A percentile compares a stretch with the other conserved stretches of the same genome.
Evolutionary conservation across 1,284 basidiomycete species (phyloP).

Genomic region (Fomitopsis betulina): DNA sequence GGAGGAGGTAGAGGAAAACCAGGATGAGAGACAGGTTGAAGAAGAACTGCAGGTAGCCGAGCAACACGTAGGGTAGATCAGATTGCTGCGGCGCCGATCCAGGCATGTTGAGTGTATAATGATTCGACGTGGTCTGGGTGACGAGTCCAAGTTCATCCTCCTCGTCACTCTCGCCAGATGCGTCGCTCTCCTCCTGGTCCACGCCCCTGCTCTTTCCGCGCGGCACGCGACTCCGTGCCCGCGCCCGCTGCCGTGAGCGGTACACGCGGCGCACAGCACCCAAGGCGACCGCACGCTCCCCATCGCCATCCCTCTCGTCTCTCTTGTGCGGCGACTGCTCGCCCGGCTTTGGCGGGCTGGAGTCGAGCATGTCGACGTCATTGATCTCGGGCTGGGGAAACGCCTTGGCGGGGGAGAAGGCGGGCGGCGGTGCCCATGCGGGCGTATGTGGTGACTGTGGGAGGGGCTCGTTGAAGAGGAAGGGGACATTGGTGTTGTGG

Average conservation of each 20-base stretch:
- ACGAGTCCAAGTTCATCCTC: slow-evolving; percentile 27
- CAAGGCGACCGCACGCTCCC: slow-evolving; percentile 44
- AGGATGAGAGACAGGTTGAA: slow-evolving; percentile 90
- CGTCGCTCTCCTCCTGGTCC: slow-evolving; percentile 34
- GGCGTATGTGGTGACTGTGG: slow-evolving; percentile 42
- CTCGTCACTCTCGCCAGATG: slow-evolving; percentile 32
- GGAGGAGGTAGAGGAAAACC: slow-evolving; percentile 80
- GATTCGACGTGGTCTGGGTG: slow-evolving; percentile 62
- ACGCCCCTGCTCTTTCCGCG: slow-evolving; percentile 22
- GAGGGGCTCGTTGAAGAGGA: slow-evolving; percentile 58
- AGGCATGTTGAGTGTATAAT: slow-evolving; percentile 77
- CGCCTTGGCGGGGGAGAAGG: slow-evolving; percentile 53
- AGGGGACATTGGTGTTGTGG: slow-evolving; percentile 58
- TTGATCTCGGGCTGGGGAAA: slow-evolving; percentile 55
- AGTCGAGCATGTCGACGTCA: slow-evolving; percentile 72
- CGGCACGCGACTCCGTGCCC: slow-evolving; percentile 27
- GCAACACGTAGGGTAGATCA: slow-evolving; percentile 68
- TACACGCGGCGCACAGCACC: slow-evolving; percentile 72
- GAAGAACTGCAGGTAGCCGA: slow-evolving; percentile 90
- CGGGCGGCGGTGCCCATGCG: slow-evolving; percentile 60
- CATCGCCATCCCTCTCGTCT: slow-evolving; percentile 29
- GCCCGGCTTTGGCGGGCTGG: slow-evolving; percentile 47
- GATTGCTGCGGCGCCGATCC: slow-evolving; percentile 48
- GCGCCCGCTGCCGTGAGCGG: slow-evolving; percentile 52
- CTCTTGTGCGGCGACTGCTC: slow-evolving; percentile 22